phyloP scores from a whole-genome alignment of 441 rosid genomes.

The Eugenia klotzschiana region DNA sequence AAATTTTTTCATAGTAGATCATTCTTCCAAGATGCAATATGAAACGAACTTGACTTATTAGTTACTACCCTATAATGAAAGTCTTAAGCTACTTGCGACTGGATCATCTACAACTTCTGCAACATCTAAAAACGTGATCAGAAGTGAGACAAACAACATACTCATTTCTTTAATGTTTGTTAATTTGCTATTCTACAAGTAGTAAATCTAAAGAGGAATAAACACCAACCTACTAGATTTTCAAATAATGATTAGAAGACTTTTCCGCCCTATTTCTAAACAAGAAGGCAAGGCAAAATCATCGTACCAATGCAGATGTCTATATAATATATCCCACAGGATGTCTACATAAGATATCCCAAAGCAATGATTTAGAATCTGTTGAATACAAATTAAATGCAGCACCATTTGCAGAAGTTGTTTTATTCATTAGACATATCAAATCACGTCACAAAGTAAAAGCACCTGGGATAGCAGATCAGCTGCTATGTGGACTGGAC shows the following conservation, averaged over 20 bases:
- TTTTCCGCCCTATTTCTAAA: not conserved
- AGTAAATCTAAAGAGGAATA: not conserved
- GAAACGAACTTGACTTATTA: not conserved
- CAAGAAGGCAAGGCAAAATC: not conserved
- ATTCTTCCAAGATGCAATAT: not conserved
- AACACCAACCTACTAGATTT: not conserved
- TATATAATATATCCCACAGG: not conserved
- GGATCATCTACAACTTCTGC: not conserved
- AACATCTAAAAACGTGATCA: not conserved
- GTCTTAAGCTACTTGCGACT: not conserved
- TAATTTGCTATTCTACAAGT: not conserved
- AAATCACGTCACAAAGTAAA: not conserved
- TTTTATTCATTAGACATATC: not conserved
- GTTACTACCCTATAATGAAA: fast-evolving
- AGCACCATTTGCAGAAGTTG: not conserved
- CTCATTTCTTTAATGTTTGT: fast-evolving
- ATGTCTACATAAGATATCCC: not conserved
- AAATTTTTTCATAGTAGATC: not conserved
- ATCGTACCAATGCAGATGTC: not conserved
- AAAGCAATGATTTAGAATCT: not conserved
- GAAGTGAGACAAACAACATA: not conserved
- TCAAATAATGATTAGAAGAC: not conserved
- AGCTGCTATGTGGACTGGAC: slow-evolving; percentile 77
- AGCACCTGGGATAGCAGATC: slow-evolving; percentile 86
- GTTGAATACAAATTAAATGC: not conserved